Evolutionary conservation across 257 asterid genomes (phyloP), one percentile per base, ranked within the genome.

Genomic region (Craterostigma plantagineum): DNA sequence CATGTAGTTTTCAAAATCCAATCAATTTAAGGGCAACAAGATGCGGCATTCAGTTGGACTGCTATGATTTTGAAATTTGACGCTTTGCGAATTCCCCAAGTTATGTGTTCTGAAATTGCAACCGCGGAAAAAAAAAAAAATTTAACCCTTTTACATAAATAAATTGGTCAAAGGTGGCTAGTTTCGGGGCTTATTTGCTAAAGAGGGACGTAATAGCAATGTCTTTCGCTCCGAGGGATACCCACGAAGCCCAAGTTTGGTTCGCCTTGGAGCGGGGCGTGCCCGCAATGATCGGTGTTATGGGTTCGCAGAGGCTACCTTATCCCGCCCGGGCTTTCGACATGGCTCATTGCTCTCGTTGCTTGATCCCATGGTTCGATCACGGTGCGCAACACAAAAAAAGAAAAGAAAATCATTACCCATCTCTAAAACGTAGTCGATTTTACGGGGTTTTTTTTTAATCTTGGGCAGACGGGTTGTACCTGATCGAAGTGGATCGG

Each of bases 171-270:
- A 23, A 83, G 96, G 96, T 87, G 11, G 98, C 95, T 39, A 87
- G 98, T 63, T 87, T 77, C 78, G 98, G 95, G 41, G 95, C 95
- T 18, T 87, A 71, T 63, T 43, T 87, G 38, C 59, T 87, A 49
- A 87, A 75, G 58, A 68, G 98, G 70, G 71, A 83, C 57, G 66
- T 87, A 15, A 27, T 82, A 7, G 93, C 93, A 3, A 83, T 87
- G 98, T 87, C 95, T 44, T 76, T 87, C 59, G 98, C 98, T 17
- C 98, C 98, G 14, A 72, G 93, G 54, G 98, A 87, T 56, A 83
- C 95, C 12, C 95, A 87, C 35, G 98, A 87, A 63, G 93, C 98
- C 5, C 98, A 87, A 49, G 98, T 87, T 47, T 87, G 98, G 95
- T 87, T 87, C 38, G 98, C 93, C 0, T 39, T 87, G 56, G 98